Evolutionary conservation across 192 early-diverging fungal genomes (phyloP).

Genomic region (Backusella sp.): DNA sequence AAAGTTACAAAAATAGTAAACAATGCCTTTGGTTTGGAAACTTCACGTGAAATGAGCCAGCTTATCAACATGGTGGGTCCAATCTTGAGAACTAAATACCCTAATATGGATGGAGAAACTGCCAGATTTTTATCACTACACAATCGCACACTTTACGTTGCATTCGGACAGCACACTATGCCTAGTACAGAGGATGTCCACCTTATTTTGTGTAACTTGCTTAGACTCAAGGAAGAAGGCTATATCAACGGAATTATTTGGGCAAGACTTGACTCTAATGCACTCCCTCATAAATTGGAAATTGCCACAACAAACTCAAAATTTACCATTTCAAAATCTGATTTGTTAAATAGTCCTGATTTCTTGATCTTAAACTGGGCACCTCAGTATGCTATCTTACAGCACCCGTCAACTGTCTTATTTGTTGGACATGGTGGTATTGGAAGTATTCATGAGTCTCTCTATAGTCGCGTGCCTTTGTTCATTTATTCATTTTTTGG

Average conservation of each 20-base stretch:
- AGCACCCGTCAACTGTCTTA: constrained; percentile 22
- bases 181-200: background rate
- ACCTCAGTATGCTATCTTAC: constrained; percentile 31
- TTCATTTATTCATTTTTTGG: constrained; percentile 30
- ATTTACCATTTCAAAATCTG: background rate
- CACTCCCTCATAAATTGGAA: background rate
- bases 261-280: constrained; percentile 1
- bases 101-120: background rate
- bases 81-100: constrained; percentile 27
- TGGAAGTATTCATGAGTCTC: constrained; percentile 27
- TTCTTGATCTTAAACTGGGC: constrained; percentile 18
- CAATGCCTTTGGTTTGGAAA: constrained; percentile 27
- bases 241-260: constrained; percentile 38
- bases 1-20: constrained; percentile 23
- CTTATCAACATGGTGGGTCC: constrained; percentile 34
- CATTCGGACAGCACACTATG: constrained; percentile 30
- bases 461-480: constrained; percentile 27
- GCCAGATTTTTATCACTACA: constrained; percentile 23
- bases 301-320: background rate
- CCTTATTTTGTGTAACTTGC: constrained; percentile 21
- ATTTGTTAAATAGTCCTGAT: background rate
- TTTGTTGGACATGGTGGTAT: constrained; percentile 36
- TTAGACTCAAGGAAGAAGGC: background rate
- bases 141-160: constrained; percentile 24
- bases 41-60: constrained; percentile 16